Evolutionary conservation across 495 filamentous ascomycete species (phyloP), one percentile per base, ranked within the genome.

Genomic region (Lasiosphaeria hispida): DNA sequence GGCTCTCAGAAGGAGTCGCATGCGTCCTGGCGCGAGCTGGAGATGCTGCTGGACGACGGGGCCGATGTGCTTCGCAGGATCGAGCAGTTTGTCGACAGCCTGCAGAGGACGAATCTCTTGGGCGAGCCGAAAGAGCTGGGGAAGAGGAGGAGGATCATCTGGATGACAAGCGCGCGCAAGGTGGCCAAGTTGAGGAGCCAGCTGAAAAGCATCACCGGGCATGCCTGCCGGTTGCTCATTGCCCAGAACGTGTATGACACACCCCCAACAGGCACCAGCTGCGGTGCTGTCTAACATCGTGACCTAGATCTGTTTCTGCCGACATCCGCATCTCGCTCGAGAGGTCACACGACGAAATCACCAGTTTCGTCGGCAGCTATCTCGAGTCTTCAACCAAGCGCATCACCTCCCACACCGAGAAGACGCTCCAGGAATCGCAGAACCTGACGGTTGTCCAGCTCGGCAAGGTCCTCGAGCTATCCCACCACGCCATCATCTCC

Each of bases 71-170:
- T 49, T 8, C n/a, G 33, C 5, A 2, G 35, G 23, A 49, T 49
- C 14, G 47, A 49, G 23, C n/a, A 49, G 23, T 49, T 49, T 36
- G 23, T 49, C 23, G 47, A 49, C 43, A 13, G 8, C 15, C 23
- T 49, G 19, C 15, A 11, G 3, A 1, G 43, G 15, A 17, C 43
- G 13, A 36, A 19, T 36, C 23, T 19, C 3, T 4, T 17, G 10
- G 23, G 35, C 15, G 15, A 10, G 47, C 9, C 47, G 5, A 19
- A n/a, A 17, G 47, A 49, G 5, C 33, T 49, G 47, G 47, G 47
- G 10, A 49, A 49, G 15, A 35, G 47, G n/a, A 49, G 47, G 19
- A 49, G 47, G 47, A 13, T 49, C n/a, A 49, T 49, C 23, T 49
- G 47, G 47, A 49, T 49, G 47, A 49, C 47, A 10, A 35, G 10